Evolutionary conservation across 441 rosid species (phyloP).

Genomic region (Populus hybrid): DNA sequence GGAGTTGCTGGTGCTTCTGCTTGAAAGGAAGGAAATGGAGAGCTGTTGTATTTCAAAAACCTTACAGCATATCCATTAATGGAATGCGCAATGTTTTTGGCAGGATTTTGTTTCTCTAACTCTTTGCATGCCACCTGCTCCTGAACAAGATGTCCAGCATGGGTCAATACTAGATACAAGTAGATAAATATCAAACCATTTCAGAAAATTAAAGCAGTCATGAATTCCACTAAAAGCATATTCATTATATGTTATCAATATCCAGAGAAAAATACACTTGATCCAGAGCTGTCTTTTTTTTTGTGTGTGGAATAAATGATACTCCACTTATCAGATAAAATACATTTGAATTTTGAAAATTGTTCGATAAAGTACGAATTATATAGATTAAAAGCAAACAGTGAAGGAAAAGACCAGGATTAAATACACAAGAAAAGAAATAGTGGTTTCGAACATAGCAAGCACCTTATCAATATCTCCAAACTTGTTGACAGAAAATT

Average conservation of each 20-base stretch:
- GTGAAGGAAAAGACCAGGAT: not conserved
- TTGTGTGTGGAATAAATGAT: not conserved
- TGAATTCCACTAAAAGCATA: constrained; percentile 7
- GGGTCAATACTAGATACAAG: not conserved
- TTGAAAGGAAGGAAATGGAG: constrained; percentile 45
- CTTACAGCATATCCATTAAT: constrained; percentile 63
- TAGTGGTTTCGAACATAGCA: constrained; percentile 11
- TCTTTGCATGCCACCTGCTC: constrained; percentile 56
- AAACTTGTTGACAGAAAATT: constrained; percentile 42
- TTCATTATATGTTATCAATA: not conserved
- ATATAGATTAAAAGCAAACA: not conserved
- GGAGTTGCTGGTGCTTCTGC: constrained; percentile 68
- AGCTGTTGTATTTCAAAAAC: constrained; percentile 60
- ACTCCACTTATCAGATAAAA: not conserved
- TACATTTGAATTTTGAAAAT: not conserved
- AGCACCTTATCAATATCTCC: constrained; percentile 46
- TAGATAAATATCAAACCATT: constrained; percentile 5
- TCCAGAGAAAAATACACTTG: constrained; percentile 9
- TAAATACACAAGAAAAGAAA: not conserved
- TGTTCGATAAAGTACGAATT: too few species aligned
- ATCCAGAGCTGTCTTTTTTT: not conserved
- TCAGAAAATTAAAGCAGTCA: constrained; percentile 1
- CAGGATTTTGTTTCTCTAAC: constrained; percentile 32
- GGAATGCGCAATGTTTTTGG: constrained; percentile 24
- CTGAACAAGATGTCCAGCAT: constrained; percentile 9